These are phyloP conservation scores for Iris macrosiphon DNA, from an alignment of 106 monocot genomes.

Conservation along the genomic window DNA sequence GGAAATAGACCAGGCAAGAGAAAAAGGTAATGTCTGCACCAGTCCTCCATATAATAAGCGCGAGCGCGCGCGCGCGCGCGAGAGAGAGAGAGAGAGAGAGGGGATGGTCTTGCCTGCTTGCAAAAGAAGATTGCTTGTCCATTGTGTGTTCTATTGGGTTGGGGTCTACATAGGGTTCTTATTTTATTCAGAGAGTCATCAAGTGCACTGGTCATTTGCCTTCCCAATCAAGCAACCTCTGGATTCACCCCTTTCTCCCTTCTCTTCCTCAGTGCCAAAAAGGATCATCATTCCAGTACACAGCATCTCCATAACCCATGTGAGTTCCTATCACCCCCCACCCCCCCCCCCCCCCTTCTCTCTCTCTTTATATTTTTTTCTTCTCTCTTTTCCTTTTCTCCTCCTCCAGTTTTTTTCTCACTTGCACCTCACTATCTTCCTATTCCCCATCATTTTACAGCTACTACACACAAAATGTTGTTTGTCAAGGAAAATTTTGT, in stretches of 20 bases:
- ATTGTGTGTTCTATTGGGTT: conserved; percentile 7
- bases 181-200: conserved; percentile 34
- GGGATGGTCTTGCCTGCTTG: no score
- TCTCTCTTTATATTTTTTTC: no score
- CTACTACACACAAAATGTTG: no score
- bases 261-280: conserved; percentile 26
- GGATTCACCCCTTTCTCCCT: conserved; percentile 14
- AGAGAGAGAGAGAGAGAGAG: no score
- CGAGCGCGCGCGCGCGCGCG: no score
- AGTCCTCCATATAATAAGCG: no score
- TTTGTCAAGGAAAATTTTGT: neutral
- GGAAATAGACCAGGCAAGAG: no score
- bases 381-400: conserved; percentile 1
- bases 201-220: conserved; percentile 36
- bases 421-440: neutral
- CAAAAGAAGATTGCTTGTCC: conserved; percentile 9
- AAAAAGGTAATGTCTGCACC: no score
- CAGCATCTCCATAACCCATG: conserved; percentile 29
- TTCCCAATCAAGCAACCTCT: conserved; percentile 37
- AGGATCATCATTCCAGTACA: conserved; percentile 42
- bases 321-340: conserved; percentile 25
- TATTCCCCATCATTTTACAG: neutral
- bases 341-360: neutral
- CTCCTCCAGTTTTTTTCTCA: neutral
- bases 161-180: conserved; percentile 1